These are phyloP conservation scores for Corylus heterophylla DNA, from an alignment of 306 rosid genomes.

Conservation along the genomic window DNA sequence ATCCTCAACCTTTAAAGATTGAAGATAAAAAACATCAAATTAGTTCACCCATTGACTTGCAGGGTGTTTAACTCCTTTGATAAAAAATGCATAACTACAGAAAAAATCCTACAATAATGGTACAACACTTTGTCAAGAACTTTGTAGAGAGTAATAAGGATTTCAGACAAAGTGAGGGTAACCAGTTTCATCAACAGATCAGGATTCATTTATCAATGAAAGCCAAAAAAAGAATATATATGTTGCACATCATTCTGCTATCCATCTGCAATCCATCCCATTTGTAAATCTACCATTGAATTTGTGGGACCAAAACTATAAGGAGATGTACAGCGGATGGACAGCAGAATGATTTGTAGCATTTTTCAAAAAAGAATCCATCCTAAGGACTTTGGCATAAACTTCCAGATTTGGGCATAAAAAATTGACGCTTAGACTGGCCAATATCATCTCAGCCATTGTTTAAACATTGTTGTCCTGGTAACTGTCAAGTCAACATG, in stretches of 20 bases:
- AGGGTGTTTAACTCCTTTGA: neutral
- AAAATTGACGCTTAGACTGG: neutral
- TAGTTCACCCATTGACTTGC: neutral
- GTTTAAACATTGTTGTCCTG: neutral
- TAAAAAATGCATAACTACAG: neutral
- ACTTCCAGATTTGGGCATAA: neutral
- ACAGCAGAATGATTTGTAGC: too few species aligned
- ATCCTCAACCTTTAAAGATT: neutral
- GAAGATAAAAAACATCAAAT: neutral
- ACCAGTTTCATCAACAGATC: neutral
- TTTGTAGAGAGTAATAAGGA: neutral
- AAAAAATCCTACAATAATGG: neutral
- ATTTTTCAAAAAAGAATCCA: neutral
- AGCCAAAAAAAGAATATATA: too few species aligned
- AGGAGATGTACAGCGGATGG: too few species aligned
- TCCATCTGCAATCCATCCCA: too few species aligned
- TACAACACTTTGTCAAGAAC: neutral
- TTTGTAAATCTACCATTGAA: too few species aligned
- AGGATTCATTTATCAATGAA: neutral
- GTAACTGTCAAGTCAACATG: neutral
- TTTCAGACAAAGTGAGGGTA: neutral
- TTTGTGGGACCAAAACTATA: too few species aligned
- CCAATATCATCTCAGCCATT: neutral
- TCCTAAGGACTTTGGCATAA: neutral
- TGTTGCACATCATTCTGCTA: too few species aligned